phyloP scores from a whole-genome alignment of 768 basidiomycete genomes.

The Lactifluus echinatus region DNA sequence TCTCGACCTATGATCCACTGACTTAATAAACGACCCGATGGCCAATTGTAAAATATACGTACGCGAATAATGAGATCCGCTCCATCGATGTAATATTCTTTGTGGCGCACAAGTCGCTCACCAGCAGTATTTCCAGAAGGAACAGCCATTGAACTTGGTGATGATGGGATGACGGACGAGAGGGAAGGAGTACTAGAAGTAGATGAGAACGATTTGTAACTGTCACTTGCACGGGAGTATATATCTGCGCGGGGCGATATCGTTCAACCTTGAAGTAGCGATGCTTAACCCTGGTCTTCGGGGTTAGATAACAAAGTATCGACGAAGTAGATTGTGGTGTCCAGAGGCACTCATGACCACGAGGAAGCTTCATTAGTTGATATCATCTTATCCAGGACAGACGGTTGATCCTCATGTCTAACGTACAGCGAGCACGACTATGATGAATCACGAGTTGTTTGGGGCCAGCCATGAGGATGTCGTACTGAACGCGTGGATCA shows the following conservation, averaged over 20 bases:
- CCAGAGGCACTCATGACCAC: not conserved
- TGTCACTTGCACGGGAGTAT: not conserved
- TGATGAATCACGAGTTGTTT: not conserved
- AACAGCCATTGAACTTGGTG: not conserved
- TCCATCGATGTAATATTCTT: constrained; percentile 42
- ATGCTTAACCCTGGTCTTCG: not conserved
- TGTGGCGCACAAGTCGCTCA: constrained; percentile 24
- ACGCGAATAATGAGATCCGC: constrained; percentile 38
- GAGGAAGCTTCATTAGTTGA: not conserved
- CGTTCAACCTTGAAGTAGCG: not conserved
- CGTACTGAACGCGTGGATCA: not conserved
- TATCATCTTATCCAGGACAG: not conserved
- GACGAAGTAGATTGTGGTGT: not conserved
- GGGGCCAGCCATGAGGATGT: not conserved
- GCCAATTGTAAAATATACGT: constrained; percentile 10
- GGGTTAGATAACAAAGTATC: not conserved
- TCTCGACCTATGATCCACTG: constrained; percentile 2
- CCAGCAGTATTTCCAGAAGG: not conserved
- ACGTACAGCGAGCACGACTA: not conserved
- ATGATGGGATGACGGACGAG: not conserved
- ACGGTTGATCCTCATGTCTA: not conserved
- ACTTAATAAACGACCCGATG: not conserved
- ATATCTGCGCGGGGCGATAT: not conserved
- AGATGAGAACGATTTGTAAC: not conserved
- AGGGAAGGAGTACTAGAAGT: not conserved